phyloP scores from a whole-genome alignment of 2,329 filamentous ascomycete species.

The Diplocarpon rosae region DNA sequence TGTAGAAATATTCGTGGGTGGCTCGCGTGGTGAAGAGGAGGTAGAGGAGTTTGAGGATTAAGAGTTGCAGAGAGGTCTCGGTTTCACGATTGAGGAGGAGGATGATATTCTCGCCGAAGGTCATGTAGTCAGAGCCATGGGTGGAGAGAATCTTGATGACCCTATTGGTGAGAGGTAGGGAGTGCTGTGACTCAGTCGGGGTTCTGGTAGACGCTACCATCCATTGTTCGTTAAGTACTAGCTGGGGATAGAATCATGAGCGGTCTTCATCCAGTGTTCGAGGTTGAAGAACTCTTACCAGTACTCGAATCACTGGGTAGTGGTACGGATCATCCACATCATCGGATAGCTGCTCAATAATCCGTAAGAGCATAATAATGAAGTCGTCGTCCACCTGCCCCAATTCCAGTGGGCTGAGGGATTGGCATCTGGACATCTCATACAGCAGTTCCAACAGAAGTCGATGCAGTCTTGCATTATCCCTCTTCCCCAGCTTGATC shows the following conservation, averaged over 20 bases:
- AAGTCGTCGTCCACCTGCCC: conserved; percentile 70
- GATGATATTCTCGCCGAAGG: conserved; percentile 96
- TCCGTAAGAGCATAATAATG: conserved; percentile 68
- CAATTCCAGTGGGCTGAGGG: conserved; percentile 66
- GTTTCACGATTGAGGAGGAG: conserved; percentile 88
- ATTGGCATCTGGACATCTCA: conserved; percentile 91
- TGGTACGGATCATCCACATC: conserved; percentile 90
- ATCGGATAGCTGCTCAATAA: conserved; percentile 79
- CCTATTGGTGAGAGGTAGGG: conserved; percentile 65
- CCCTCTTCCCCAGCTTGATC: conserved; percentile 51
- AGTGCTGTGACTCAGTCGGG: conserved; percentile 16
- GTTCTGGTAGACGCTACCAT: conserved; percentile 61
- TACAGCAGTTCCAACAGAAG: conserved; percentile 82
- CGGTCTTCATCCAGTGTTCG: neutral
- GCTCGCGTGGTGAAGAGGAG: conserved; percentile 84
- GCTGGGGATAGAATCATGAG: conserved; percentile 37
- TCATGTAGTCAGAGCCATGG: conserved; percentile 72
- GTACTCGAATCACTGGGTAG: conserved; percentile 83
- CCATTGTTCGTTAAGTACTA: conserved; percentile 96
- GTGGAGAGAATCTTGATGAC: conserved; percentile 85
- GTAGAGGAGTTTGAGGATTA: conserved; percentile 95
- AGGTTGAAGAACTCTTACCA: conserved; percentile 49
- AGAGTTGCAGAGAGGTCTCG: conserved; percentile 83
- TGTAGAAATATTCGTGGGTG: conserved; percentile 98
- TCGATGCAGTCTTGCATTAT: conserved; percentile 64